Evolutionary conservation across 768 basidiomycete genomes (phyloP), one percentile per base, ranked within the genome.

Genomic region (Pulveroboletus sp.): DNA sequence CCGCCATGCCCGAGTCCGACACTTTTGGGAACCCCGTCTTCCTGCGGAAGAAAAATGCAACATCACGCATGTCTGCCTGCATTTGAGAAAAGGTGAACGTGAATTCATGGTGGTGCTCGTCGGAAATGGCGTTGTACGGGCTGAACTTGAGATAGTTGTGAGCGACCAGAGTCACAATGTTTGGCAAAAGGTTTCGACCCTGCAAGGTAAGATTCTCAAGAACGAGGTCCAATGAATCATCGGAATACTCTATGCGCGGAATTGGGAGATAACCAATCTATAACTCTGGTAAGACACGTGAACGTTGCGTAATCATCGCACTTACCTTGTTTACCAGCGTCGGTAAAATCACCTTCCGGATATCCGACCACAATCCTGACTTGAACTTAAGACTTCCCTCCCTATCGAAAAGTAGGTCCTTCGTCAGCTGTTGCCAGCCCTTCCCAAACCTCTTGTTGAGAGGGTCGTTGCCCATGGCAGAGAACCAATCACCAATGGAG

Each of bases 1-100:
- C 94, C 6, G 91, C 92, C 16, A 94, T 67, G 37, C 92, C 93
- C 6, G 82, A 83, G 68, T 95, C 93, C 41, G 66, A 76, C 65
- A 94, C 69, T 74, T 85, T 91, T 3, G 87, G 81, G 57, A 90
- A 80, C 4, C 90, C 90, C 6, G 73, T 78, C 80, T 94, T 94
- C 75, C 84, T 90, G 55, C 76, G 77, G 75, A 90, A 94, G 64
- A 86, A 91, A 67, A 98, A 95, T 9, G 88, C 86, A 13, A 97
- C 90, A 58, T 97, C 94, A 14, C 89, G 80, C 81, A 98, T 87
- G 57, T 97, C 93, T 6, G 88, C 87, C 64, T 97, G 94, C 58
- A 97, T 88, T 67, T 97, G 94, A 24, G 74, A 75, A 32, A 97
- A 75, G 8, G 81, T 82, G 46, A 97, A 64, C 31, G 77, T 84